A percentile compares a stretch with the other conserved stretches of the same genome.
Evolutionary conservation across 2,329 filamentous ascomycete species (phyloP).

Genomic region (Aspergillus arachidicola): DNA sequence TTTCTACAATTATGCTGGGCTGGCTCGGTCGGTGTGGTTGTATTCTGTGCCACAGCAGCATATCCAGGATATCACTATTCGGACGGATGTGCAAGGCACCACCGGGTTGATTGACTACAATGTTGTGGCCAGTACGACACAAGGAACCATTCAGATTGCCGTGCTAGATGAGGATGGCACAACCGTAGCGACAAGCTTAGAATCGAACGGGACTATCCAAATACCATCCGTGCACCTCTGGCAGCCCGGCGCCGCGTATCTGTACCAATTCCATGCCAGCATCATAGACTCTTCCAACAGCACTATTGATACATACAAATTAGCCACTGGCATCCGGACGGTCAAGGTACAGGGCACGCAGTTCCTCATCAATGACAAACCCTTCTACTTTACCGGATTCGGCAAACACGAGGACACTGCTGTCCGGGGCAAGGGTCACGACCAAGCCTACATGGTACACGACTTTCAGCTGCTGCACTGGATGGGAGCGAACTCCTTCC

Average conservation of each 20-base stretch:
- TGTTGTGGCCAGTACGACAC: background rate
- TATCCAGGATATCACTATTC: background rate
- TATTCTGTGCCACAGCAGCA: background rate
- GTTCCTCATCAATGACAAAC: background rate
- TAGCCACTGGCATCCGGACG: background rate
- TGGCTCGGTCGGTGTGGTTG: background rate
- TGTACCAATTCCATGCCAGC: background rate
- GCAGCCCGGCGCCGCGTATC: background rate
- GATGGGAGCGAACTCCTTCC: background rate
- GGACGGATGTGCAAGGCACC: background rate
- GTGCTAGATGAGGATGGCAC: background rate
- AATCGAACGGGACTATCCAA: background rate
- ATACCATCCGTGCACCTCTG: background rate
- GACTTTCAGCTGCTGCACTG: background rate
- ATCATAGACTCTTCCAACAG: background rate
- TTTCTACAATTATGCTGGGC: background rate
- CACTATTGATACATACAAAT: background rate
- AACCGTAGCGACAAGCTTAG: background rate
- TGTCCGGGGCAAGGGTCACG: background rate
- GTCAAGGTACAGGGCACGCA: background rate
- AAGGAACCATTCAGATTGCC: background rate
- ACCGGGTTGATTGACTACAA: background rate
- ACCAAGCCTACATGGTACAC: background rate
- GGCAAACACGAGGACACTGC: background rate
- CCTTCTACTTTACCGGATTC: background rate